A percentile compares a stretch with the other conserved stretches of the same genome.
phyloP scores from a whole-genome alignment of 179 eudicot species.

The Corrigiola litoralis region DNA sequence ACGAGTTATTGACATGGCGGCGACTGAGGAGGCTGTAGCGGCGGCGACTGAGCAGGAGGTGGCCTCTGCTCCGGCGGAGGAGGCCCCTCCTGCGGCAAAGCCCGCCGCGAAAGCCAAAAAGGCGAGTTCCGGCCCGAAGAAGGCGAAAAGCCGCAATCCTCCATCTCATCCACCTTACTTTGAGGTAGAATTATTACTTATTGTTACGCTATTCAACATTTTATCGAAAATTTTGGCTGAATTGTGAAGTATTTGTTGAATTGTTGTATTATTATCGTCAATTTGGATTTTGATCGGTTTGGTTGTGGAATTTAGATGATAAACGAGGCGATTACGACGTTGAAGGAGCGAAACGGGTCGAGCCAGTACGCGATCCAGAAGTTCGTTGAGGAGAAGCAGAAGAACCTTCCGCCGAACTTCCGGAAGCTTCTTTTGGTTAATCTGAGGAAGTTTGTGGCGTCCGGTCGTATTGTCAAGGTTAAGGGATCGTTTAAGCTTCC shows the following conservation, averaged over 20 bases:
- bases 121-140: constrained; percentile 23
- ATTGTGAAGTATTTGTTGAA: too few relatives aligned
- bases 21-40: constrained; percentile 15
- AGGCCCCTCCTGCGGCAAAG: constrained; percentile 11
- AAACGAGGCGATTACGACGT: constrained; percentile 37
- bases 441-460: constrained; percentile 39
- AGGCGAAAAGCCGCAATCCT: constrained; percentile 14
- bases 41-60: constrained; percentile 14
- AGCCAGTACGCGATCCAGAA: constrained; percentile 53
- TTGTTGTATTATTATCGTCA: neutral
- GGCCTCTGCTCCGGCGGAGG: constrained; percentile 23
- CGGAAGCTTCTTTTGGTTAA: constrained; percentile 38
- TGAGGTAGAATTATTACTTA: constrained; percentile 28
- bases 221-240: neutral
- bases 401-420: constrained; percentile 39
- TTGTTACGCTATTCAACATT: too few relatives aligned
- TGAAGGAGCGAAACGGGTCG: constrained; percentile 60
- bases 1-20: constrained; percentile 19
- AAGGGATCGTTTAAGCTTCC: constrained; percentile 54
- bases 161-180: constrained; percentile 52
- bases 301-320: constrained; percentile 40
- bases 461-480: constrained; percentile 41
- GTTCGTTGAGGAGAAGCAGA: constrained; percentile 47
- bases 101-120: constrained; percentile 29
- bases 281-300: neutral